Evolutionary conservation across 2,329 filamentous ascomycete genomes (phyloP).

Genomic region (Fusarium liriodendri): DNA sequence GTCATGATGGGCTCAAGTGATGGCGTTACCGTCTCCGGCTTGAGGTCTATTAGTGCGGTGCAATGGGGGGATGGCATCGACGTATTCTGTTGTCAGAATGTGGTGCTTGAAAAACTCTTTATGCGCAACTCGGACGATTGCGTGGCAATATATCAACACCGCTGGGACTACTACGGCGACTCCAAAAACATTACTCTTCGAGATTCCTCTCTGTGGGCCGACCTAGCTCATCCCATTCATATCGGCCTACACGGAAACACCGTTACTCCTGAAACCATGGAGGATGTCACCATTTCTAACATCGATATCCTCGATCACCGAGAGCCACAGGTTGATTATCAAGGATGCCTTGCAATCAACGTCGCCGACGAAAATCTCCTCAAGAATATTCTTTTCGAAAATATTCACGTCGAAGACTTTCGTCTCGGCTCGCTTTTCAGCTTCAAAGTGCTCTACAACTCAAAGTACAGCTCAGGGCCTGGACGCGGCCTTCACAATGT

Average conservation of each 20-base stretch:
- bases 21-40: neutral
- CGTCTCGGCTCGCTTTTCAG: neutral
- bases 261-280: neutral
- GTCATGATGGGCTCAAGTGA: neutral
- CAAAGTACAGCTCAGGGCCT: neutral
- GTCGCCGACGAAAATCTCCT: neutral
- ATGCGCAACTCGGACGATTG: constrained; percentile 10
- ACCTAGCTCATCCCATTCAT: constrained; percentile 3
- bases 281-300: neutral
- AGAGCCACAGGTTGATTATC: neutral
- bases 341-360: constrained; percentile 2
- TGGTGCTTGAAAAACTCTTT: neutral
- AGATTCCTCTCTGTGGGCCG: constrained; percentile 1
- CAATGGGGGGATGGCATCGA: constrained; percentile 8
- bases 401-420: neutral
- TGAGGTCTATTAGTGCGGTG: neutral
- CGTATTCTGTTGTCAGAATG: constrained; percentile 1
- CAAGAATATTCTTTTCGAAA: neutral
- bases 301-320: constrained; percentile 8
- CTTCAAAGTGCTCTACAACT: neutral
- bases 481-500: neutral
- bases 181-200: neutral
- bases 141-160: constrained; percentile 2
- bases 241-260: constrained; percentile 4
- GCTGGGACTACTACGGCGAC: neutral